phyloP scores from a whole-genome alignment of 73 alveolate genomes.

The Paramecium sexaurelia region DNA sequence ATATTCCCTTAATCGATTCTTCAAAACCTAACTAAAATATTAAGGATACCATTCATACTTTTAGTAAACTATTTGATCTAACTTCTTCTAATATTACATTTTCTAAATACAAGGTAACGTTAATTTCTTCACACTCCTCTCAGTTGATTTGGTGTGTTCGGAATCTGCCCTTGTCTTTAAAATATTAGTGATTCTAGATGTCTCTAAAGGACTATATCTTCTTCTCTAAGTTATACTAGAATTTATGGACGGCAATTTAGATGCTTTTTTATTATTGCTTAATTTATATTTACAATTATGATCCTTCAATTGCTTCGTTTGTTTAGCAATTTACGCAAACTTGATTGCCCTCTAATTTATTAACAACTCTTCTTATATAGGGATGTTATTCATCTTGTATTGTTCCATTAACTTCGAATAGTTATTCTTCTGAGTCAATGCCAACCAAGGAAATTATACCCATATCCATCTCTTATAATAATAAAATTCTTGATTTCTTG shows the following conservation, averaged over 20 bases:
- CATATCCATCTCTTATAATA: slow-evolving; percentile 52
- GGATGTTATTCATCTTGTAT: neutral
- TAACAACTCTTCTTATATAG: neutral
- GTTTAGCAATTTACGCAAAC: neutral
- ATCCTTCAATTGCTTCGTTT: neutral
- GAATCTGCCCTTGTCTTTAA: neutral
- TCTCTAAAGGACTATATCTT: slow-evolving; percentile 28
- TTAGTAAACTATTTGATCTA: slow-evolving; percentile 2
- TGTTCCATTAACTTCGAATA: neutral
- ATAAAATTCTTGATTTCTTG: neutral
- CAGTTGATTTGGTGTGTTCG: neutral
- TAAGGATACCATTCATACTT: slow-evolving; percentile 8
- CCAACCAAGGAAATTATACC: slow-evolving; percentile 46
- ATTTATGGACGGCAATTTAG: neutral
- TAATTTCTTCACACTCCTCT: neutral
- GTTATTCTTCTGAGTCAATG: neutral
- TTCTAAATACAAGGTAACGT: neutral
- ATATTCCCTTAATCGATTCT: neutral
- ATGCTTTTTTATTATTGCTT: neutral
- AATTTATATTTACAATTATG: neutral
- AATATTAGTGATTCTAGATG: neutral
- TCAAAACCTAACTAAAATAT: slow-evolving; percentile 13
- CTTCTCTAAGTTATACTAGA: neutral
- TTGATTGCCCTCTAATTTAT: neutral
- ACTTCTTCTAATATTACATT: neutral